Percentiles rank a stretch among this genome's conserved stretches.
These are phyloP conservation scores for Theileria parva DNA, from an alignment of 169 alveolate genomes.

Conservation along the genomic window DNA sequence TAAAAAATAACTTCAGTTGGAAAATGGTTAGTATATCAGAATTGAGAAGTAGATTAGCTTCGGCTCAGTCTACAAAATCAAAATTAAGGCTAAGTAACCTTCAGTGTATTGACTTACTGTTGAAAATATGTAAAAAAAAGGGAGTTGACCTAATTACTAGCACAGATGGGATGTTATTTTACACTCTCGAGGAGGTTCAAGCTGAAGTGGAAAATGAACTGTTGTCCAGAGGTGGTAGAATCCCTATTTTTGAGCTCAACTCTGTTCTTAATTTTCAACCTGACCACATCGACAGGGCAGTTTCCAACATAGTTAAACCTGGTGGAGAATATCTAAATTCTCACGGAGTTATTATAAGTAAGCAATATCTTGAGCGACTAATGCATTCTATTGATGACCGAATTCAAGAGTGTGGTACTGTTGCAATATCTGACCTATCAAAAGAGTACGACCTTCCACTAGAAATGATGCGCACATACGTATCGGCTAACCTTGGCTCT, in stretches of 20 bases:
- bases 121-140: slow-evolving; percentile 54
- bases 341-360: slow-evolving; percentile 49
- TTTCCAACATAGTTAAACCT: slow-evolving; percentile 24
- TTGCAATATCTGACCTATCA: slow-evolving; percentile 49
- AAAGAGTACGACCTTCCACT: slow-evolving; percentile 59
- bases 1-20: background rate
- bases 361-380: slow-evolving; percentile 23
- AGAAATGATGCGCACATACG: slow-evolving; percentile 34
- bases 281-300: slow-evolving; percentile 45
- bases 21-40: slow-evolving; percentile 53
- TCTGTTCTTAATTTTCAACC: slow-evolving; percentile 43
- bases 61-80: slow-evolving; percentile 52
- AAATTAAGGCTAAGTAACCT: slow-evolving; percentile 45
- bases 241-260: slow-evolving; percentile 40
- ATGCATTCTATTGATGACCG: slow-evolving; percentile 35
- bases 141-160: slow-evolving; percentile 46
- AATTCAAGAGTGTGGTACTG: slow-evolving; percentile 57
- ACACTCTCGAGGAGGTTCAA: slow-evolving; percentile 56
- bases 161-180: slow-evolving; percentile 46
- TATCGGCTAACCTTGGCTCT: slow-evolving; percentile 11
- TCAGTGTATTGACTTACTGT: slow-evolving; percentile 64
- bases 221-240: slow-evolving; percentile 50
- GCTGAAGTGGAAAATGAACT: slow-evolving; percentile 29
- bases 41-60: slow-evolving; percentile 52
- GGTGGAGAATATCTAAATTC: slow-evolving; percentile 11